phyloP scores from a whole-genome alignment of 1,139 yeast genomes.

The Fermentozyma sake region DNA sequence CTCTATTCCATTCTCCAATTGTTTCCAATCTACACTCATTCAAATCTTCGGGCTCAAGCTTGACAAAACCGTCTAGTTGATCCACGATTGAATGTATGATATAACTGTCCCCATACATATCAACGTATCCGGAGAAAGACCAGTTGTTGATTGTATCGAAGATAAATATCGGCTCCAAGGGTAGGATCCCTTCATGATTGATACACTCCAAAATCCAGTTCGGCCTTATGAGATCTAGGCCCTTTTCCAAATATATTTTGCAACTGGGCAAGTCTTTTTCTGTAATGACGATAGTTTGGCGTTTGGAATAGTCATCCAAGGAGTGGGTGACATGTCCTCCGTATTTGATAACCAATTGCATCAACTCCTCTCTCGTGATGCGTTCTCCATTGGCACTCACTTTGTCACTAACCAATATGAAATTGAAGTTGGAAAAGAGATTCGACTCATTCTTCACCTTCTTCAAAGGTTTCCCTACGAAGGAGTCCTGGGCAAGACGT shows the following conservation, averaged over 20 bases:
- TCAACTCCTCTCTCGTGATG: slow-evolving; percentile 30
- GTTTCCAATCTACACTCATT: slow-evolving; percentile 4
- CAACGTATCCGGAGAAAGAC: slow-evolving; percentile 25
- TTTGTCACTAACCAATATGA: slow-evolving; percentile 43
- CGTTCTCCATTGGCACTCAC: slow-evolving; percentile 22
- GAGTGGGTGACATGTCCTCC: slow-evolving; percentile 45
- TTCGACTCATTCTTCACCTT: slow-evolving; percentile 12
- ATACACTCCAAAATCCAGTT: slow-evolving; percentile 73
- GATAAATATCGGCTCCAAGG: slow-evolving; percentile 59
- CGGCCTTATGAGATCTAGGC: slow-evolving; percentile 61
- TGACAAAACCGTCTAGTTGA: slow-evolving; percentile 1
- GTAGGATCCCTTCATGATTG: slow-evolving; percentile 34
- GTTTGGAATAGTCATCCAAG: slow-evolving; percentile 3
- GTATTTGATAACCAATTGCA: slow-evolving; percentile 34
- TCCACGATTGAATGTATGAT: slow-evolving; percentile 16
- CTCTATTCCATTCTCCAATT: slow-evolving; percentile 6
- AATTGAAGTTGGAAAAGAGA: slow-evolving; percentile 22
- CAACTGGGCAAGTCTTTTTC: slow-evolving; percentile 17
- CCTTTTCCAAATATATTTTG: slow-evolving; percentile 35
- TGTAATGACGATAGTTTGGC: slow-evolving; percentile 12
- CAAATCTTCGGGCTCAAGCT: slow-evolving; percentile 2
- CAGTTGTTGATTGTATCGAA: slow-evolving; percentile 18
- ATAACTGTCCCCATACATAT: slow-evolving; percentile 54
- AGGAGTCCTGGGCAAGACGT: slow-evolving; percentile 9
- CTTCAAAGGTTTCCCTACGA: slow-evolving; percentile 6